Conservation (phyloP, 106 monocot species). For the Dendrobium catenatum region DNA sequence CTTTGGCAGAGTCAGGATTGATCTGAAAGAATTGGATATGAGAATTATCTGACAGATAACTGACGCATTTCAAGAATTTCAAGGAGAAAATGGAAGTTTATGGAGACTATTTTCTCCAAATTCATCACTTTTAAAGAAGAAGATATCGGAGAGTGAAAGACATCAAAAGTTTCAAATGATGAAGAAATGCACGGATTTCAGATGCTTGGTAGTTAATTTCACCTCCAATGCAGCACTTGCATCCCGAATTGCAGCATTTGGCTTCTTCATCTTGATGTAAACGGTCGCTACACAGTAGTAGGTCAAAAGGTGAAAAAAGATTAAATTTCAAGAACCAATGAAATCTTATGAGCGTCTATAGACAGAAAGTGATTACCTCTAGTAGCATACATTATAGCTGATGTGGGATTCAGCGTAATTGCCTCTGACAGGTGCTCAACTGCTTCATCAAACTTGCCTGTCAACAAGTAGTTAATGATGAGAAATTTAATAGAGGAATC, state of each 20-base stretch:
- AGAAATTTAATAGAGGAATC: neutral
- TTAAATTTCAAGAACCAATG: too few species aligned
- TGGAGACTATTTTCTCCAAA: too few species aligned
- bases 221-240: constrained; percentile 94
- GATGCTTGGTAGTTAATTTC: neutral
- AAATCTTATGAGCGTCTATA: neutral
- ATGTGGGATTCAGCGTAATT: constrained; percentile 70
- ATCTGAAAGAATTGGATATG: constrained; percentile 34
- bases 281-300: constrained; percentile 52
- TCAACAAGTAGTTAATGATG: neutral
- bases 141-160: neutral
- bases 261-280: constrained; percentile 96
- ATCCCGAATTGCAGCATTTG: constrained; percentile 96
- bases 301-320: neutral
- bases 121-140: neutral
- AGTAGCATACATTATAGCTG: constrained; percentile 94
- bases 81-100: too few species aligned
- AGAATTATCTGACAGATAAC: neutral
- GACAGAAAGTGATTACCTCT: constrained; percentile 43
- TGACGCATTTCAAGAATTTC: neutral
- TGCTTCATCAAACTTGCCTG: constrained; percentile 82
- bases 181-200: neutral
- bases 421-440: constrained; percentile 84
- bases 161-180: constrained; percentile 1
- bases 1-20: constrained; percentile 96